These are phyloP conservation scores for Spathaspora passalidarum DNA, from an alignment of 805 yeast species.

Conservation along the genomic window DNA sequence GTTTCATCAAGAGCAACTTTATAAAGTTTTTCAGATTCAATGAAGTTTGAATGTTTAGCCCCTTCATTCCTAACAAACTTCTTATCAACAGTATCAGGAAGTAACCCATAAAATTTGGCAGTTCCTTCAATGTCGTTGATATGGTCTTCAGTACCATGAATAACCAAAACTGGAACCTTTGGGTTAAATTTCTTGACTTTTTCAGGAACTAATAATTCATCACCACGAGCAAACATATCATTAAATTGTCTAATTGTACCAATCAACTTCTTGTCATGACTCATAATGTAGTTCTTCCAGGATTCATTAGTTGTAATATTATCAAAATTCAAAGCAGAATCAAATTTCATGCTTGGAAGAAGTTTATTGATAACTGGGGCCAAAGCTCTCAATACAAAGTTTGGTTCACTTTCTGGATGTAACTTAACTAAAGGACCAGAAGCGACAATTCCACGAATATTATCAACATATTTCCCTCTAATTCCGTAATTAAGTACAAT, in stretches of 20 bases:
- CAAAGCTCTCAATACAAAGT: conserved; percentile 34
- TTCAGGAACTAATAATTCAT: conserved; percentile 38
- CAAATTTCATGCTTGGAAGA: conserved; percentile 50
- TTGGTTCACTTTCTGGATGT: conserved; percentile 61
- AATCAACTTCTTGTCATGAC: conserved; percentile 36
- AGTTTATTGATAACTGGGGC: conserved; percentile 37
- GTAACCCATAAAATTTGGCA: conserved; percentile 33
- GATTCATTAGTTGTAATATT: conserved; percentile 48
- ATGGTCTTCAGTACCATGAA: conserved; percentile 64
- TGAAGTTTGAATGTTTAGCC: conserved; percentile 44
- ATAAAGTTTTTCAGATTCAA: conserved; percentile 45
- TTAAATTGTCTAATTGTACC: conserved; percentile 57
- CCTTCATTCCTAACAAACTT: conserved; percentile 21
- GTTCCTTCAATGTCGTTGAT: conserved; percentile 55
- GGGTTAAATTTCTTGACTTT: conserved; percentile 33
- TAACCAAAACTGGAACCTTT: conserved; percentile 48
- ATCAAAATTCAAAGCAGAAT: conserved; percentile 54
- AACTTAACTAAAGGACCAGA: conserved; percentile 60
- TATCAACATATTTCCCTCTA: conserved; percentile 47
- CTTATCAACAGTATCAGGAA: conserved; percentile 31
- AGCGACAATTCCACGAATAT: conserved; percentile 45
- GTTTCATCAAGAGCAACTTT: conserved; percentile 31
- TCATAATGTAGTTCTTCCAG: conserved; percentile 44
- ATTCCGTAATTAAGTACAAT: conserved; percentile 61
- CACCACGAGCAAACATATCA: conserved; percentile 67